A percentile compares a stretch with the other conserved stretches of the same genome.
Evolutionary conservation across 768 basidiomycete species (phyloP).

Genomic region (Cantharellus cinnabarinus): DNA sequence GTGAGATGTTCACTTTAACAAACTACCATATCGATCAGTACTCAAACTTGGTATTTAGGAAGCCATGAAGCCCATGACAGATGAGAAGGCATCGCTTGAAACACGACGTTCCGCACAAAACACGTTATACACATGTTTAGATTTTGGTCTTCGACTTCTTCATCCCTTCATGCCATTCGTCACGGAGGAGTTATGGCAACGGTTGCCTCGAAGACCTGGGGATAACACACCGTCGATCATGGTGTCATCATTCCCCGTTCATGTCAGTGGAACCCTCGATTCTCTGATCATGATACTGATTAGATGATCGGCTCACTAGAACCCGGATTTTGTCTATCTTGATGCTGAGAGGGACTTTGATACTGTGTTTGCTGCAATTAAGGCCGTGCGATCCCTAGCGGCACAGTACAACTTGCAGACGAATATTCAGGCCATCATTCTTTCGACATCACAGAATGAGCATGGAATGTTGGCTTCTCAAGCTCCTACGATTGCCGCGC

Average conservation of each 20-base stretch:
- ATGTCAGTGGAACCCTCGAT: constrained; percentile 28
- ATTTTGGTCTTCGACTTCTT: constrained; percentile 69
- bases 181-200: constrained; percentile 97
- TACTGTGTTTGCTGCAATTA: constrained; percentile 59
- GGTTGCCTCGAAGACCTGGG: constrained; percentile 66
- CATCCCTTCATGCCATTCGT: constrained; percentile 99
- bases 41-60: constrained; percentile 33
- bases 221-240: constrained; percentile 77
- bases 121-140: constrained; percentile 87
- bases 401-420: constrained; percentile 76
- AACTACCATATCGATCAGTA: not conserved
- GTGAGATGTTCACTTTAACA: constrained; percentile 24
- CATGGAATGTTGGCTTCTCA: constrained; percentile 52
- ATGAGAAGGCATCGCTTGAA: constrained; percentile 40
- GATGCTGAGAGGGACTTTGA: constrained; percentile 75
- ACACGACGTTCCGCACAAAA: constrained; percentile 75
- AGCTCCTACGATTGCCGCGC: constrained; percentile 46
- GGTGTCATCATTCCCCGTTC: constrained; percentile 64
- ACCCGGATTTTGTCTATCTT: constrained; percentile 36
- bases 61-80: constrained; percentile 97
- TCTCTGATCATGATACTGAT: not conserved
- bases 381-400: constrained; percentile 63
- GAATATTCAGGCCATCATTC: constrained; percentile 72
- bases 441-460: constrained; percentile 48
- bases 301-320: constrained; percentile 21